phyloP scores from a whole-genome alignment of 495 filamentous ascomycete genomes.

The Neurospora sp. region DNA sequence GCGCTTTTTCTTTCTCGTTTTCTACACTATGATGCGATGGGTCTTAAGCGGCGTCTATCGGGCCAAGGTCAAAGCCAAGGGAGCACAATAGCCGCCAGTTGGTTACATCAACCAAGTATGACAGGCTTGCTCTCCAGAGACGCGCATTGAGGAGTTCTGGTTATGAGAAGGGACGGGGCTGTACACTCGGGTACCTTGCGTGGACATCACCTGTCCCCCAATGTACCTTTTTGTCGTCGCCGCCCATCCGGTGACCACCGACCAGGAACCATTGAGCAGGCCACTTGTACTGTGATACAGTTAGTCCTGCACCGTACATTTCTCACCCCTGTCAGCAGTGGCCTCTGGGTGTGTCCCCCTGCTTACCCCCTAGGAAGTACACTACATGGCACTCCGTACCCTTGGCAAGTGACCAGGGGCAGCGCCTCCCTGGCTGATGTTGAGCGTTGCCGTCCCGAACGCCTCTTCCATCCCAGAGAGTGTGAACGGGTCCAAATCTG shows the following conservation, averaged over 20 bases:
- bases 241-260: not conserved
- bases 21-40: not conserved
- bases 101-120: not conserved
- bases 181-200: not conserved
- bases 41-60: not conserved
- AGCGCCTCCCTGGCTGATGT: not conserved
- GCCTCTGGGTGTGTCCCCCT: not conserved
- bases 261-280: not conserved
- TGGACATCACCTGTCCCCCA: not conserved
- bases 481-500: not conserved
- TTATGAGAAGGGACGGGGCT: not conserved
- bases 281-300: not conserved
- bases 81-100: not conserved
- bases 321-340: not conserved
- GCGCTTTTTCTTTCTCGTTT: not conserved
- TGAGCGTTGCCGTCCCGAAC: not conserved
- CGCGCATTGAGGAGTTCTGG: not conserved
- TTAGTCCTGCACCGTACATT: not conserved
- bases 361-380: not conserved
- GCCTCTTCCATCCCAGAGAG: not conserved
- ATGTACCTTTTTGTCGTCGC: not conserved
- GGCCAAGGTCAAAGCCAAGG: not conserved
- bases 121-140: not conserved
- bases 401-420: not conserved
- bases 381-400: not conserved